These are phyloP conservation scores for Phytopythium delawarense DNA, from an alignment of 352 stramenopile species.

Conservation along the genomic window DNA sequence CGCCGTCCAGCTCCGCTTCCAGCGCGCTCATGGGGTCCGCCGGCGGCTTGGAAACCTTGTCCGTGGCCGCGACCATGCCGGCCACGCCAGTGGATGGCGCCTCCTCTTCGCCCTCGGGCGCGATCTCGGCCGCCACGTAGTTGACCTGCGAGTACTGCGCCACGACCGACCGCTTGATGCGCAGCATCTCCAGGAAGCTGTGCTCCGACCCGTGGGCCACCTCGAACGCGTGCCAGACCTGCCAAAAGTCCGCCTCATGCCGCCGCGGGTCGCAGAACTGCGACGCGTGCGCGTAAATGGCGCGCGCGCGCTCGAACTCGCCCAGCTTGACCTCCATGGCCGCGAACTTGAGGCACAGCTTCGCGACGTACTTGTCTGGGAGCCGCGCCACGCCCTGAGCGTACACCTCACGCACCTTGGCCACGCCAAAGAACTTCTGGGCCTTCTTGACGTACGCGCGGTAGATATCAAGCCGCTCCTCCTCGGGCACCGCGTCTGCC, in stretches of 20 bases:
- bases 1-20: conserved; percentile 65
- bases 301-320: conserved; percentile 96
- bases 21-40: conserved; percentile 89
- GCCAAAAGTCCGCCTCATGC: conserved; percentile 94
- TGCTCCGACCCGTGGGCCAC: conserved; percentile 96
- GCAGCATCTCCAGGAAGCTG: conserved; percentile 98
- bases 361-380: conserved; percentile 85
- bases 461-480: conserved; percentile 94
- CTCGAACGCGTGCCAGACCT: conserved; percentile 95
- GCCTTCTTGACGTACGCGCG: conserved; percentile 93
- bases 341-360: conserved; percentile 96
- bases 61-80: conserved; percentile 55
- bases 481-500: conserved; percentile 77
- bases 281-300: conserved; percentile 93
- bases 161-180: conserved; percentile 96
- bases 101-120: conserved; percentile 24
- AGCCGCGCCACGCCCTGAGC: conserved; percentile 94
- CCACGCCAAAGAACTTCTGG: conserved; percentile 95
- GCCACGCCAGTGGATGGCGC: conserved; percentile 17
- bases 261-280: conserved; percentile 97
- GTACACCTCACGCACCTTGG: conserved; percentile 96
- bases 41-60: conserved; percentile 22
- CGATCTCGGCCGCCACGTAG: conserved; percentile 94
- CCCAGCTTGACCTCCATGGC: conserved; percentile 95
- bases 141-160: conserved; percentile 96